Base-by-base conservation (phyloP, 2,329 filamentous ascomycete species). In the Aspergillus amoenus region DNA sequence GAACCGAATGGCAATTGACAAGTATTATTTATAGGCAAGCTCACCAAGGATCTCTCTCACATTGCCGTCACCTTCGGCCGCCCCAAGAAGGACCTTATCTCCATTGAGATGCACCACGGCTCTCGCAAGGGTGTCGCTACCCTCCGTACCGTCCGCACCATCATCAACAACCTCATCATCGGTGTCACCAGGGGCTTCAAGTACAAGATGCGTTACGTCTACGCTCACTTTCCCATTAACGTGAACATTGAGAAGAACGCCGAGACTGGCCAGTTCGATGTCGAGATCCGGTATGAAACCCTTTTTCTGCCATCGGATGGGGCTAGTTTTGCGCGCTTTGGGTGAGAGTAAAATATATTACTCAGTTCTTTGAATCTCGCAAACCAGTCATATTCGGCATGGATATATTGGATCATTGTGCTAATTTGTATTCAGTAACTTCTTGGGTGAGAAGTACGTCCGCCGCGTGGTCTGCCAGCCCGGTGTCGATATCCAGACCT, bases 171-270 rank as follows among this genome's bases (percentile, higher is more conserved):
- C 89, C 80, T 99, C 83, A 90, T 99, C 81, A 88, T 93, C 74
- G 94, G 94, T 81, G 94, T 99, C 70, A 99, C 94, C 79, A 96
- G 93, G 86, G 94, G 94, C 71, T 99, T 89, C 91, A 95, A 95
- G 85, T 99, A 99, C 90, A 99, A 99, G 91, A 97, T 99, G 93
- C 91, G 95, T 76, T 99, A 99, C 85, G 94, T 99, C 82, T 99
- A 99, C 81, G 94, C 94, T 79, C 94, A 99, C 89, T 99, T 99
- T 79, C 94, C 94, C 82, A 99, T 99, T 91, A 99, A 99, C 87
- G 93, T 99, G 84, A 97, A 97, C 86, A 81, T 99, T 70, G 92
- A 96, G 74, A 93, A 97, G 89, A 93, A 93, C 87, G 79, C 80
- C 76, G 94, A 97, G 84, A 94, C 91, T 65, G 93, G 88, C 70